Evolutionary conservation across 2,329 filamentous ascomycete genomes (phyloP).

Genomic region (Stagonosporopsis chrysanthemi): DNA sequence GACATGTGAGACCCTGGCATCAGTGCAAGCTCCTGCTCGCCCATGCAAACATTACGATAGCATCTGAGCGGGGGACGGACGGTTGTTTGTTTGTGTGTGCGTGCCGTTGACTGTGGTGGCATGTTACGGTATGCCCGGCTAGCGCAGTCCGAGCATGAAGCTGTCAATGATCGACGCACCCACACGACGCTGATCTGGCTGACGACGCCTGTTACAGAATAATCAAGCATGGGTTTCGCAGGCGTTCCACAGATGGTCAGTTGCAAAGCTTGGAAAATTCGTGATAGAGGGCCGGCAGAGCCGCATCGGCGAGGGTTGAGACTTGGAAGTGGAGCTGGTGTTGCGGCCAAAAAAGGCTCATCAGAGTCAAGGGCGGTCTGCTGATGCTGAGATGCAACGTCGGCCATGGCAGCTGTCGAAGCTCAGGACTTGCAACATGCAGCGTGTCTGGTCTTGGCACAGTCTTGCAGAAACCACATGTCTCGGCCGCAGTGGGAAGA

Average conservation of each 20-base stretch:
- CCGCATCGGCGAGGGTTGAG: slow-evolving; percentile 2
- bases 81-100: neutral
- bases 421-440: neutral
- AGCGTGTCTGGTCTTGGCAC: slow-evolving; percentile 6
- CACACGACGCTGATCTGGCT: slow-evolving; percentile 12
- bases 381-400: neutral
- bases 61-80: neutral
- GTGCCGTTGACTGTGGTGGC: neutral
- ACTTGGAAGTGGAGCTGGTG: slow-evolving; percentile 14
- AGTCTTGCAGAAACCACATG: slow-evolving; percentile 11
- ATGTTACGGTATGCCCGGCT: no score
- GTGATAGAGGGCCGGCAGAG: slow-evolving; percentile 9
- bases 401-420: slow-evolving; percentile 3
- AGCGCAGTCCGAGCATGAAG: slow-evolving; percentile 2
- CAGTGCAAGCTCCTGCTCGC: neutral
- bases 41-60: neutral
- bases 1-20: neutral
- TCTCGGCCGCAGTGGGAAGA: slow-evolving; percentile 7
- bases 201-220: slow-evolving; percentile 18
- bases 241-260: slow-evolving; percentile 8
- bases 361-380: neutral
- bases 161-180: slow-evolving; percentile 14
- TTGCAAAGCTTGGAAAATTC: neutral
- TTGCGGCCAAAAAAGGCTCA: neutral
- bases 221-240: slow-evolving; percentile 8